These are phyloP conservation scores for Sedum album DNA, from an alignment of 164 flowering plant species.

Conservation along the genomic window DNA sequence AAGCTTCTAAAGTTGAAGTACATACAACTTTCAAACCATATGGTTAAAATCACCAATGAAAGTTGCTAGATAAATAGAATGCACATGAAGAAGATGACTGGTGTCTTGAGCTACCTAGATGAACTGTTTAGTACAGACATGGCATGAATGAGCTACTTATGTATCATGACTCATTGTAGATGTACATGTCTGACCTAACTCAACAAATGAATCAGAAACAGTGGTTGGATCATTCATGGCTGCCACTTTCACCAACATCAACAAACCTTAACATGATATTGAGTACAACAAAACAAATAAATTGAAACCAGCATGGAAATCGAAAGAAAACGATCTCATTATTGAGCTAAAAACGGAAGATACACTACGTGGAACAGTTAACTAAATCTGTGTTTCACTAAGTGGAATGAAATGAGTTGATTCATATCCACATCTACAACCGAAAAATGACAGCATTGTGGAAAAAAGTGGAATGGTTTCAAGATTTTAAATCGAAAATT, in stretches of 20 bases:
- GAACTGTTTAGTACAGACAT: neutral
- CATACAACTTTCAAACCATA: no score
- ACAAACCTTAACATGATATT: neutral
- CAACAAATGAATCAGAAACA: neutral
- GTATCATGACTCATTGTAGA: neutral
- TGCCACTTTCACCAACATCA: neutral
- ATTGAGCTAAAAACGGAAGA: neutral
- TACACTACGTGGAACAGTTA: neutral
- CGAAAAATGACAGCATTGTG: neutral
- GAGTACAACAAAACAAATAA: neutral
- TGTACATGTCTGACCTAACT: neutral
- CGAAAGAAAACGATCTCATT: neutral
- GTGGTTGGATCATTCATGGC: neutral
- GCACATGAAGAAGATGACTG: no score
- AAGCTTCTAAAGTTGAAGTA: no score
- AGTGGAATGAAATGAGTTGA: neutral
- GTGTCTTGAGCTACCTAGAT: no score
- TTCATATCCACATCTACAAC: conserved; percentile 1
- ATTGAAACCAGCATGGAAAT: neutral
- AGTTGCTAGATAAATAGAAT: no score
- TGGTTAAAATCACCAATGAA: no score
- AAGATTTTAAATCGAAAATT: neutral
- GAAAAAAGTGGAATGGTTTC: neutral
- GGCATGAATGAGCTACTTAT: neutral
- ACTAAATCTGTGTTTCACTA: neutral